A percentile compares a stretch with the other conserved stretches of the same genome.
phyloP scores from a whole-genome alignment of 805 yeast species.

The Metschnikowia picachoensis region DNA sequence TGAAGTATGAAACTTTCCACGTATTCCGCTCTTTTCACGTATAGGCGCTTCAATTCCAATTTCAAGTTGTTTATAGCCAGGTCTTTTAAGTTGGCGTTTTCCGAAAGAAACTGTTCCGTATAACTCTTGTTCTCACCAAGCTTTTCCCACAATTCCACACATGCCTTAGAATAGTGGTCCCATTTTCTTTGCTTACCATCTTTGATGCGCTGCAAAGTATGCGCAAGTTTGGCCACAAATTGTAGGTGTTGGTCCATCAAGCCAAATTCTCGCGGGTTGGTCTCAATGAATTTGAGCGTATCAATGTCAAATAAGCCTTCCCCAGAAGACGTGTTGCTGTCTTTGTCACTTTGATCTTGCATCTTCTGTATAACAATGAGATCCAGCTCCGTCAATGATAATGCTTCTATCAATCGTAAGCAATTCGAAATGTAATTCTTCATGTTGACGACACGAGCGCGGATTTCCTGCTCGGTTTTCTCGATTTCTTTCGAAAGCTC shows the following conservation, averaged over 20 bases:
- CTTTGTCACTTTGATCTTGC: conserved; percentile 11
- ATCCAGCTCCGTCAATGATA: conserved; percentile 33
- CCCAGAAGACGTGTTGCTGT: not conserved
- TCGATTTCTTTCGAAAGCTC: conserved; percentile 25
- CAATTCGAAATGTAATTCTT: conserved; percentile 22
- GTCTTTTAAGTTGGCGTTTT: conserved; percentile 46
- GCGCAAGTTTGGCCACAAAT: conserved; percentile 28
- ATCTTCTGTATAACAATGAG: conserved; percentile 31
- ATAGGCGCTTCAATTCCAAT: conserved; percentile 54
- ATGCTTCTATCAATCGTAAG: conserved; percentile 22
- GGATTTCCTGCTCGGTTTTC: conserved; percentile 24
- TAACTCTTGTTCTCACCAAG: conserved; percentile 45
- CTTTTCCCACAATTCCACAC: conserved; percentile 53
- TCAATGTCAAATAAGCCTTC: conserved; percentile 37
- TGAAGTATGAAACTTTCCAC: conserved; percentile 67
- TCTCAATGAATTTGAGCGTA: conserved; percentile 32
- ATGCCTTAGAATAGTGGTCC: conserved; percentile 34
- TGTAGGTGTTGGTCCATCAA: conserved; percentile 32
- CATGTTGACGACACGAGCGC: conserved; percentile 23
- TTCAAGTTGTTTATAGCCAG: conserved; percentile 48
- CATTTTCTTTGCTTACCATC: conserved; percentile 34
- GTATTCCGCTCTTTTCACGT: conserved; percentile 55
- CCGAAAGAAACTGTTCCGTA: conserved; percentile 39
- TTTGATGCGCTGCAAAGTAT: conserved; percentile 31
- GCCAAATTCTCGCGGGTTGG: conserved; percentile 39